These are phyloP conservation scores for Lagerstroemia speciosa DNA, from an alignment of 345 rosid genomes.

Conservation along the genomic window DNA sequence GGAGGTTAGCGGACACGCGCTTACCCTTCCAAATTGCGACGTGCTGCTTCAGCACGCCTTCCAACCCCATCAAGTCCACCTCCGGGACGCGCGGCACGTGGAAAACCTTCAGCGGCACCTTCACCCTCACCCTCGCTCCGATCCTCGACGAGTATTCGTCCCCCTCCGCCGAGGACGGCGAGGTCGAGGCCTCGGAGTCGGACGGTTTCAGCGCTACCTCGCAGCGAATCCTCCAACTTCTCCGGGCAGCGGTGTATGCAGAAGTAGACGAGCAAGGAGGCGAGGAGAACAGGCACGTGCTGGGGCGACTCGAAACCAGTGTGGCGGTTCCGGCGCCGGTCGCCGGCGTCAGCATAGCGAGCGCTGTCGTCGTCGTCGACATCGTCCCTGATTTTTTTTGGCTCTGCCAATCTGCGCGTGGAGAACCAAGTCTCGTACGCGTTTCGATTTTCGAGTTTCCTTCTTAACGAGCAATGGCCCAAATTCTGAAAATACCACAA, in stretches of 20 bases:
- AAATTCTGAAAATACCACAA: too few relatives aligned
- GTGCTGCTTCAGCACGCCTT: conserved; percentile 70
- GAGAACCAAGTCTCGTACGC: background rate
- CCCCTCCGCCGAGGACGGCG: background rate
- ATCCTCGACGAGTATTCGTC: conserved; percentile 18
- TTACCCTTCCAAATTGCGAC: conserved; percentile 74
- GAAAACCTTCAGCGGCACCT: conserved; percentile 68
- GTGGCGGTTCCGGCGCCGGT: conserved; percentile 1
- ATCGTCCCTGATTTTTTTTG: background rate
- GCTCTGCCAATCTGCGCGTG: background rate
- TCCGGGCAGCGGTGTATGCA: background rate
- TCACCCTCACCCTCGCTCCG: conserved; percentile 75
- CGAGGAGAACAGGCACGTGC: background rate
- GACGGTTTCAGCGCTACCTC: conserved; percentile 33
- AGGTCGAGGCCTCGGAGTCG: conserved; percentile 18
- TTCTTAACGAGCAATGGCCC: too few relatives aligned
- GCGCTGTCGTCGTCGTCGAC: conserved; percentile 8
- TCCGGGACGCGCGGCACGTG: conserved; percentile 72
- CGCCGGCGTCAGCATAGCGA: conserved; percentile 14
- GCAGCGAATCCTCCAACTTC: conserved; percentile 22
- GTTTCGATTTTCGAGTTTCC: too few relatives aligned
- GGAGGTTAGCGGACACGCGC: conserved; percentile 72
- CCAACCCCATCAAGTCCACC: conserved; percentile 66
- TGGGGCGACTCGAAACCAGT: conserved; percentile 3
- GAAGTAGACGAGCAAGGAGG: background rate